Conservation (phyloP, 495 filamentous ascomycete species). For the Entonaema liquescens region DNA sequence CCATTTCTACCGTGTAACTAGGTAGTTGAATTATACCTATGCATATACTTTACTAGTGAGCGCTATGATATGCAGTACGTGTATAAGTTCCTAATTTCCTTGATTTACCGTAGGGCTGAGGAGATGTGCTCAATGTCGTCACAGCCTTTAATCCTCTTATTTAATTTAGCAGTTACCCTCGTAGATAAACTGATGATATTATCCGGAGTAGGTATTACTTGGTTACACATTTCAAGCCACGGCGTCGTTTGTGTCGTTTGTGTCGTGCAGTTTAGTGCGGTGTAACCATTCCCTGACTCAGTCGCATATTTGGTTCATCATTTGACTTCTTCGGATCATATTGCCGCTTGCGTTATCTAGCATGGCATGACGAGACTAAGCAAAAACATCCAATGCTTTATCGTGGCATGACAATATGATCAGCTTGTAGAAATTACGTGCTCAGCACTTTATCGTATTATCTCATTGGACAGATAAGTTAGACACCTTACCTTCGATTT, state of each 20-base stretch:
- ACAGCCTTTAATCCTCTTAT: not conserved
- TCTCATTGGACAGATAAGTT: not conserved
- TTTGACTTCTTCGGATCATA: conserved; percentile 13
- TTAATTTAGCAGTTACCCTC: not conserved
- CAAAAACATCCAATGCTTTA: not conserved
- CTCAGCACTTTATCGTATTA: not conserved
- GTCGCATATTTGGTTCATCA: conserved; percentile 16
- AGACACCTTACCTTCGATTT: not conserved
- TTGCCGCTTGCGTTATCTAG: conserved; percentile 6
- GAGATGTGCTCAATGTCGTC: not conserved
- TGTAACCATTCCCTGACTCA: conserved; percentile 20
- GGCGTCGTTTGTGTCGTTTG: not conserved
- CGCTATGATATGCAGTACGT: no score
- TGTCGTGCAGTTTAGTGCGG: not conserved
- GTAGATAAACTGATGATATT: not conserved
- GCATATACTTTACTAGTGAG: no score
- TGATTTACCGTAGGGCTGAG: not conserved
- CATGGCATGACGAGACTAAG: conserved; percentile 2
- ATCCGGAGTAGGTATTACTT: conserved; percentile 2
- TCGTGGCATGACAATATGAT: not conserved
- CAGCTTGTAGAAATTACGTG: not conserved
- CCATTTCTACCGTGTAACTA: not conserved
- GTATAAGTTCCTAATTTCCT: no score
- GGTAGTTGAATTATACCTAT: no score
- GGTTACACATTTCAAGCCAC: not conserved